Evolutionary conservation across 768 basidiomycete genomes (phyloP).

Genomic region (Sarcodon aspratus): DNA sequence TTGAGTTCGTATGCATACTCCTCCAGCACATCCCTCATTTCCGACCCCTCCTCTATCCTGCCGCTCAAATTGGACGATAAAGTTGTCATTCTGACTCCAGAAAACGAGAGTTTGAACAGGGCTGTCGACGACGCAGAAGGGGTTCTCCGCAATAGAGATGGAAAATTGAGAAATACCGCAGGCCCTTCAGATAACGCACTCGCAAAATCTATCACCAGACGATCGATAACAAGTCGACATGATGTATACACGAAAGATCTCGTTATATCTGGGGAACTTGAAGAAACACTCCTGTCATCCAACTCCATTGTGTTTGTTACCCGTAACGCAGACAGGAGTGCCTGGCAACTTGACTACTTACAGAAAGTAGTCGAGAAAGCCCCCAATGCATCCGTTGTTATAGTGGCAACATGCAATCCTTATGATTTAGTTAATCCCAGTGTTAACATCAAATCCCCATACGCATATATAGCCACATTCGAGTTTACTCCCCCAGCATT

Average conservation of each 20-base stretch:
- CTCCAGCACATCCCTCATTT: slow-evolving; percentile 34
- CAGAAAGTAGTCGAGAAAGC: slow-evolving; percentile 13
- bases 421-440: slow-evolving; percentile 38
- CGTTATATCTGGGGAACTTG: slow-evolving; percentile 1
- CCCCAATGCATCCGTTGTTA: slow-evolving; percentile 23
- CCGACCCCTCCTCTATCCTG: slow-evolving; percentile 23
- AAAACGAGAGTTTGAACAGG: slow-evolving; percentile 42
- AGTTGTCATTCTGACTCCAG: slow-evolving; percentile 34
- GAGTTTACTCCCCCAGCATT: slow-evolving; percentile 48
- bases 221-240: slow-evolving; percentile 25
- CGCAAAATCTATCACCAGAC: slow-evolving; percentile 24
- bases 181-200: slow-evolving; percentile 44
- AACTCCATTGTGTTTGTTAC: slow-evolving; percentile 38
- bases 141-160: slow-evolving; percentile 27
- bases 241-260: slow-evolving; percentile 28
- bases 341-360: slow-evolving; percentile 41
- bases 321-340: slow-evolving; percentile 38
- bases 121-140: slow-evolving; percentile 50
- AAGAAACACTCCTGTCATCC: slow-evolving; percentile 8
- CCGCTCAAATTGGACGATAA: slow-evolving; percentile 21
- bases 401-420: slow-evolving; percentile 55
- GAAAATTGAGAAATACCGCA: slow-evolving; percentile 42
- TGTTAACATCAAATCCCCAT: not conserved
- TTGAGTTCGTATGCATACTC: slow-evolving; percentile 39
- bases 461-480: slow-evolving; percentile 36